A percentile compares a stretch with the other conserved stretches of the same genome.
Evolutionary conservation across 1,284 basidiomycete genomes (phyloP).

Genomic region (Moesziomyces parantarcticus): DNA sequence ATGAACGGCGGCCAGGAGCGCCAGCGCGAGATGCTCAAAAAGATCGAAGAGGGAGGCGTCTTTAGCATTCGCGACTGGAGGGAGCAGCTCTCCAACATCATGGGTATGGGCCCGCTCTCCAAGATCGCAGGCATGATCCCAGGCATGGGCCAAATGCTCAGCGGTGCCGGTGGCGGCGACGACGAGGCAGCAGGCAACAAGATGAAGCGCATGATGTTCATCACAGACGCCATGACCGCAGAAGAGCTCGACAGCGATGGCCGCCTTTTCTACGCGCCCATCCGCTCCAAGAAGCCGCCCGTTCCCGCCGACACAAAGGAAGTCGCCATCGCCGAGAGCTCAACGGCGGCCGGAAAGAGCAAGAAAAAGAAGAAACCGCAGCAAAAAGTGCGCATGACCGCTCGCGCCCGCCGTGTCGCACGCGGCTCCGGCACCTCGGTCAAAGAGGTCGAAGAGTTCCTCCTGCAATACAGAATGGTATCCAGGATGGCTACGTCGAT

Average conservation of each 20-base stretch:
- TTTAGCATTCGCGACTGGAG: slow-evolving; percentile 96
- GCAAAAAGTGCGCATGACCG: slow-evolving; percentile 62
- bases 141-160: slow-evolving; percentile 86
- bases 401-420: slow-evolving; percentile 79
- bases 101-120: slow-evolving; percentile 98
- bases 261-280: slow-evolving; percentile 54
- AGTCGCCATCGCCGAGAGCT: slow-evolving; percentile 30
- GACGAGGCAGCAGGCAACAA: slow-evolving; percentile 86
- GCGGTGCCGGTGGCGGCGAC: slow-evolving; percentile 71
- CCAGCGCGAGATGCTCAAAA: slow-evolving; percentile 98
- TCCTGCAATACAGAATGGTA: slow-evolving; percentile 72
- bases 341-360: slow-evolving; percentile 36
- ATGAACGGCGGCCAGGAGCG: slow-evolving; percentile 80
- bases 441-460: slow-evolving; percentile 92
- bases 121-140: slow-evolving; percentile 99
- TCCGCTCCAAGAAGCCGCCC: slow-evolving; percentile 41
- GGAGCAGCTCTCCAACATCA: slow-evolving; percentile 95
- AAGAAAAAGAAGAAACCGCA: slow-evolving; percentile 53
- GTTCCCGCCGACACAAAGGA: slow-evolving; percentile 25
- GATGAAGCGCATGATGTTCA: slow-evolving; percentile 98
- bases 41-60: slow-evolving; percentile 90
- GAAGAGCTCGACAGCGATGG: slow-evolving; percentile 97
- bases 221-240: slow-evolving; percentile 96
- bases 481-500: slow-evolving; percentile 82
- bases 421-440: slow-evolving; percentile 94